Percentiles rank a stretch among this genome's conserved stretches.
Conservation (phyloP, 768 basidiomycete species). For the Termitomyces sp. region DNA sequence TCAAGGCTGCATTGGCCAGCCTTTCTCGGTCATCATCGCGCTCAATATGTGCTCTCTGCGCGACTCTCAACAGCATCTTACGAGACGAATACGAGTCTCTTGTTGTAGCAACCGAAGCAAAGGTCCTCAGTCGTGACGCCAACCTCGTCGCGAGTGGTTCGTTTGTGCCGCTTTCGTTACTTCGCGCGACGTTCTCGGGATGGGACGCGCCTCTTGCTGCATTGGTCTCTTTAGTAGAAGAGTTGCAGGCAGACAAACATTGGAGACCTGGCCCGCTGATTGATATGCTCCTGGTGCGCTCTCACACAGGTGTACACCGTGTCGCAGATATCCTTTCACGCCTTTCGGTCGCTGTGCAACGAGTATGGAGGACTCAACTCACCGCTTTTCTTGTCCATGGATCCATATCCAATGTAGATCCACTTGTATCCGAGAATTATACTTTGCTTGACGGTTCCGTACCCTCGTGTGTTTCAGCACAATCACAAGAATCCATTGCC, state of each 20-base stretch:
- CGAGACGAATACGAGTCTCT: conserved; percentile 76
- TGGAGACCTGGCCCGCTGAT: conserved; percentile 79
- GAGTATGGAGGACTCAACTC: conserved; percentile 82
- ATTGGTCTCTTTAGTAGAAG: conserved; percentile 57
- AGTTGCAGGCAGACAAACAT: conserved; percentile 46
- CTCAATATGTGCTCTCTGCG: conserved; percentile 75
- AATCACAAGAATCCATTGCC: conserved; percentile 73
- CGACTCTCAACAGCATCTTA: conserved; percentile 67
- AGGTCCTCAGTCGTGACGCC: conserved; percentile 68
- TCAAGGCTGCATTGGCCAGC: conserved; percentile 49
- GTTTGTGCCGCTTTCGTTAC: conserved; percentile 80
- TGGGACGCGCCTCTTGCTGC: conserved; percentile 87
- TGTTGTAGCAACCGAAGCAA: conserved; percentile 76
- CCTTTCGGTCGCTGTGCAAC: conserved; percentile 70
- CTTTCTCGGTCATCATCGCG: conserved; percentile 59
- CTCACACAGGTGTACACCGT: conserved; percentile 74
- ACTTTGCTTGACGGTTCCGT: conserved; percentile 57
- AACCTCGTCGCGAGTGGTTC: conserved; percentile 72
- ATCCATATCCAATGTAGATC: conserved; percentile 62
- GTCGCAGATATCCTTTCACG: conserved; percentile 65
- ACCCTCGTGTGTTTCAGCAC: conserved; percentile 67
- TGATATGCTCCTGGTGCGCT: conserved; percentile 66
- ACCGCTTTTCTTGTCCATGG: conserved; percentile 75
- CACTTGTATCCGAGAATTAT: conserved; percentile 59
- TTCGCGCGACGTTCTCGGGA: conserved; percentile 77